Evolutionary conservation across 176 grass and related monocot genomes (phyloP), one percentile per base, ranked within the genome.

Genomic region (Avena insularis): DNA sequence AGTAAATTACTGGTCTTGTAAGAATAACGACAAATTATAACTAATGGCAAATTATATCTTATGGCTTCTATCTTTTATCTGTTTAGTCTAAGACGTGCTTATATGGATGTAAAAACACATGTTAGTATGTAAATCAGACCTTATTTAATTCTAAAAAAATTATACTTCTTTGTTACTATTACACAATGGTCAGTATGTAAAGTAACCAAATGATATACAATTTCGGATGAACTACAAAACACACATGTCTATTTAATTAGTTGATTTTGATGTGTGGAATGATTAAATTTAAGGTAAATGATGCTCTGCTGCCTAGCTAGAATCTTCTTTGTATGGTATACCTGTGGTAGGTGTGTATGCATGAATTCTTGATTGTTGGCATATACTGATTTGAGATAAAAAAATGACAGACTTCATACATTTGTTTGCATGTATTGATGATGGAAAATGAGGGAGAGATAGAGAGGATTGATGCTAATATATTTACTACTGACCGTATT

Each of bases 1-100:
- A 57, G 86, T 83, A 83, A 76, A 23, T 78, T 27, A 5, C 40
- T 70, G 60, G n/a, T 35, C 12, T 36, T 77, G 45, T 46, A 64
- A 51, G 6, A 83, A 58, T 12, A 69, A 35, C 49, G 58, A 48
- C 53, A 66, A 1, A 9, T 65, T 76, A 14, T 46, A 8, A 2
- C 59, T 62, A 77, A 23, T 23, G 23, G 23, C 23, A 23, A 23
- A 23, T 23, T 23, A 23, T 23, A 23, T 23, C 23, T 23, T 23
- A 10, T 56, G 4, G 11, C 59, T 62, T 83, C 46, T 59, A 59
- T n/a, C 19, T 79, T 6, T 79, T 27, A 51, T 47, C 16, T 36
- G 29, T 45, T 47, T 0, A 35, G 45, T 17, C 85, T 61, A 71
- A 62, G 23, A 72, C 72, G 58, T 58, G 36, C 0, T 61, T 43